These are phyloP conservation scores for Endoconidiophora polonica DNA, from an alignment of 2,329 filamentous ascomycete genomes.

Conservation along the genomic window DNA sequence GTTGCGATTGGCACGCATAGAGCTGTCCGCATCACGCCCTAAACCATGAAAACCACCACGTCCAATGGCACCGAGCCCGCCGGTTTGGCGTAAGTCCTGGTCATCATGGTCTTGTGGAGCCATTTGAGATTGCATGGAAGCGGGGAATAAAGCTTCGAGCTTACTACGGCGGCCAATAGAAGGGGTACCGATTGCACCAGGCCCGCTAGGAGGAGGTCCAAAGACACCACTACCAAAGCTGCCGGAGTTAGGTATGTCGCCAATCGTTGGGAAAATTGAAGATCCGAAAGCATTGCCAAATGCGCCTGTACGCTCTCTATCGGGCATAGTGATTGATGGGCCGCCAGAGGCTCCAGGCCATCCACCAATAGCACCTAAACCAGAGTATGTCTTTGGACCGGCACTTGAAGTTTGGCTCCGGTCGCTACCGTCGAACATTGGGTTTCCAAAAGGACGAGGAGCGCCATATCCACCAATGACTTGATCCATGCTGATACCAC, in stretches of 20 bases:
- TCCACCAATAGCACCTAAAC: conserved; percentile 43
- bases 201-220: conserved; percentile 33
- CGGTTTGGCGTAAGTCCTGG: conserved; percentile 42
- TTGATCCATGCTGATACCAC: conserved; percentile 19
- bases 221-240: conserved; percentile 51
- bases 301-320: conserved; percentile 38
- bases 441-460: conserved; percentile 32
- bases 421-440: conserved; percentile 54
- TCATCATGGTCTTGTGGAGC: conserved; percentile 55
- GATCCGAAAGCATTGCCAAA: conserved; percentile 53
- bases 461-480: conserved; percentile 35
- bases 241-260: conserved; percentile 58
- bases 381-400: conserved; percentile 56
- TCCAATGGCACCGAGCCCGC: conserved; percentile 51
- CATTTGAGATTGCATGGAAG: conserved; percentile 84
- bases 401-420: conserved; percentile 86
- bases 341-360: conserved; percentile 41
- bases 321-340: conserved; percentile 48
- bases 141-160: conserved; percentile 72
- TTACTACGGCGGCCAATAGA: conserved; percentile 65
- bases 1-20: conserved; percentile 35
- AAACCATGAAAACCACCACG: conserved; percentile 39
- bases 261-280: conserved; percentile 61
- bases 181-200: conserved; percentile 38
- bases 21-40: conserved; percentile 40